phyloP scores from a whole-genome alignment of 768 basidiomycete genomes.

The Mycena venus region DNA sequence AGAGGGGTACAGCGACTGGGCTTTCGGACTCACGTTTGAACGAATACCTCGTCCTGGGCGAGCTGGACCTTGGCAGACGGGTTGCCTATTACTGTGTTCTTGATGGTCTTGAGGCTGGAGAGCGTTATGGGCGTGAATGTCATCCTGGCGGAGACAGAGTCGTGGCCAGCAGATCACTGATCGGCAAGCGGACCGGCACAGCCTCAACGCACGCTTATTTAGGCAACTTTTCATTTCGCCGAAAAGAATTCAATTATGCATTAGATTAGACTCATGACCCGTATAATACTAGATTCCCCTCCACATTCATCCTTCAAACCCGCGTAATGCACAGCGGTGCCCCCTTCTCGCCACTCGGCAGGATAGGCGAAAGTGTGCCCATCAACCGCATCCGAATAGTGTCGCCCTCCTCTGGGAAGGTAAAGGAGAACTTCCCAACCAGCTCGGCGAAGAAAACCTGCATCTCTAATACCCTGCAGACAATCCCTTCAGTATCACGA shows the following conservation, averaged over 20 bases:
- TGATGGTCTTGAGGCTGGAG: conserved; percentile 71
- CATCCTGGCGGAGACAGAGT: conserved; percentile 14
- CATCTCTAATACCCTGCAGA: conserved; percentile 18
- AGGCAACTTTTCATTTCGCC: too few relatives aligned
- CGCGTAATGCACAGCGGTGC: not conserved
- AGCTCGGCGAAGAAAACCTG: conserved; percentile 12
- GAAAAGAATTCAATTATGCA: too few relatives aligned
- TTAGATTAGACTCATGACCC: too few relatives aligned
- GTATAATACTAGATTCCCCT: too few relatives aligned
- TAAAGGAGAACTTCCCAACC: conserved; percentile 10
- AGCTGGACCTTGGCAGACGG: conserved; percentile 76
- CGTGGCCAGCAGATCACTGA: conserved; percentile 20
- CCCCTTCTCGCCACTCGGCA: not conserved
- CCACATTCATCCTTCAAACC: not conserved
- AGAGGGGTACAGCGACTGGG: conserved; percentile 8
- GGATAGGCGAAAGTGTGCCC: not conserved
- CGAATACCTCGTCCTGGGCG: conserved; percentile 67
- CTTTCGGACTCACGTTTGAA: conserved; percentile 62
- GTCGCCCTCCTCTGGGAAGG: not conserved
- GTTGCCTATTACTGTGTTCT: conserved; percentile 86
- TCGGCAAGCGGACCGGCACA: not conserved
- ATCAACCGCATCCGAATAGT: not conserved
- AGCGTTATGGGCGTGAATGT: conserved; percentile 36
- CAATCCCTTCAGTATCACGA: not conserved
- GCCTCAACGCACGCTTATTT: conserved; percentile 11